These are phyloP conservation scores for Eucommia ulmoides DNA, from an alignment of 257 asterid genomes.

Conservation along the genomic window DNA sequence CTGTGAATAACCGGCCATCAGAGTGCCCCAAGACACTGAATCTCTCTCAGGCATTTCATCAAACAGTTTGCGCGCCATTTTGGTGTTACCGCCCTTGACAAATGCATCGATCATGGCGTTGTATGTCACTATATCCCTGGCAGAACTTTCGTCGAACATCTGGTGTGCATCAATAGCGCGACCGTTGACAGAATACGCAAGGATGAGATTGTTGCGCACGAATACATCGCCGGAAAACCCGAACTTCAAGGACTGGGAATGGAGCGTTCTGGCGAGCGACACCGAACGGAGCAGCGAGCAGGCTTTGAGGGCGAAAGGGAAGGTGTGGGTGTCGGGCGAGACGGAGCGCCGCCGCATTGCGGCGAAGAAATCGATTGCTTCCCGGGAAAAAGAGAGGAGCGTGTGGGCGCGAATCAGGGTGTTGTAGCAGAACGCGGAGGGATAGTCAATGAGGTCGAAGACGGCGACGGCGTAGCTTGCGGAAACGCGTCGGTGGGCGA, in stretches of 20 bases:
- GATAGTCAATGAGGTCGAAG: conserved; percentile 44
- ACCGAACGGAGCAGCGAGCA: conserved; percentile 31
- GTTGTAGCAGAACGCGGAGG: conserved; percentile 56
- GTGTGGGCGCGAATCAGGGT: conserved; percentile 51
- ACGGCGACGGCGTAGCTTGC: conserved; percentile 30
- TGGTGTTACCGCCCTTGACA: conserved; percentile 55
- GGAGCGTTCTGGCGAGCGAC: conserved; percentile 28
- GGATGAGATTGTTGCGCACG: conserved; percentile 44
- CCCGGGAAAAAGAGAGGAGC: conserved; percentile 32
- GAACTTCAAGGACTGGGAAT: conserved; percentile 35
- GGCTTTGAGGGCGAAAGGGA: conserved; percentile 58
- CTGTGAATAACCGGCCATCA: conserved; percentile 71
- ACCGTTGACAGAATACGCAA: conserved; percentile 23
- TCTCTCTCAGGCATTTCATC: conserved; percentile 58
- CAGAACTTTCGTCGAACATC: conserved; percentile 42
- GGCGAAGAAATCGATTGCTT: conserved; percentile 26
- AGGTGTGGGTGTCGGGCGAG: conserved; percentile 53
- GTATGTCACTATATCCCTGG: conserved; percentile 58
- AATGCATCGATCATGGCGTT: conserved; percentile 61
- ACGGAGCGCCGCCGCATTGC: conserved; percentile 44
- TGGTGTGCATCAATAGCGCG: conserved; percentile 21
- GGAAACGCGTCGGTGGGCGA: conserved; percentile 3
- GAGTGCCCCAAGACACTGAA: conserved; percentile 62
- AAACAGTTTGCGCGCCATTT: conserved; percentile 42
- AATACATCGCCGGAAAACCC: conserved; percentile 53